Conservation (phyloP, 2,329 filamentous ascomycete genomes). For the Colletotrichum scovillei region DNA sequence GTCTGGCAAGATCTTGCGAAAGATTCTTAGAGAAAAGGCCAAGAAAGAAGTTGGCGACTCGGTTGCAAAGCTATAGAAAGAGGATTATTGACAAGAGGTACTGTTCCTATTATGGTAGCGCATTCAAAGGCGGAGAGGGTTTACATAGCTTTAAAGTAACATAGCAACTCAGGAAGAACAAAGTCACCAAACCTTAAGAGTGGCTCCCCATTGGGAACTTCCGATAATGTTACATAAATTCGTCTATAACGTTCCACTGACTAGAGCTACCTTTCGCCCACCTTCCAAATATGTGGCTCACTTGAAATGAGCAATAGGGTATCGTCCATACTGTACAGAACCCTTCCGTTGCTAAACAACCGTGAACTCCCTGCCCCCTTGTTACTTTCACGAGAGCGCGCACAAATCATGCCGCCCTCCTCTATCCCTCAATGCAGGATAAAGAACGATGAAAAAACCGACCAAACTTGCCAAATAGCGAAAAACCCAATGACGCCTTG, state of each 20-base stretch:
- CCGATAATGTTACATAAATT: conserved; percentile 13
- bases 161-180: not conserved
- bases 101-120: not conserved
- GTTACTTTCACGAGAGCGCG: conserved; percentile 8
- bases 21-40: conserved; percentile 67
- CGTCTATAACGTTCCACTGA: not conserved
- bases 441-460: not conserved
- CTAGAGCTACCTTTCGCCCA: conserved; percentile 26
- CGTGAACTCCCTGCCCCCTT: conserved; percentile 24
- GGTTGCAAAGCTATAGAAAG: conserved; percentile 20
- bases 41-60: conserved; percentile 61
- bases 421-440: conserved; percentile 1
- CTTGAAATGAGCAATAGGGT: conserved; percentile 30
- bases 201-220: not conserved
- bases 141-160: not conserved
- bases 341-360: conserved; percentile 26
- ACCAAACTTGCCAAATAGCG: not conserved
- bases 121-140: not conserved
- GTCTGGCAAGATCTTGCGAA: conserved; percentile 76
- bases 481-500: conserved; percentile 25
- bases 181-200: not conserved
- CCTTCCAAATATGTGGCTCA: conserved; percentile 21
- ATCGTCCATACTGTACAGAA: conserved; percentile 36
- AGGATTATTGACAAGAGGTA: not conserved
- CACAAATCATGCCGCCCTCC: not conserved